A percentile compares a stretch with the other conserved stretches of the same genome.
These are phyloP conservation scores for Umbelopsis vinacea DNA, from an alignment of 192 early-diverging fungal genomes.

Conservation along the genomic window DNA sequence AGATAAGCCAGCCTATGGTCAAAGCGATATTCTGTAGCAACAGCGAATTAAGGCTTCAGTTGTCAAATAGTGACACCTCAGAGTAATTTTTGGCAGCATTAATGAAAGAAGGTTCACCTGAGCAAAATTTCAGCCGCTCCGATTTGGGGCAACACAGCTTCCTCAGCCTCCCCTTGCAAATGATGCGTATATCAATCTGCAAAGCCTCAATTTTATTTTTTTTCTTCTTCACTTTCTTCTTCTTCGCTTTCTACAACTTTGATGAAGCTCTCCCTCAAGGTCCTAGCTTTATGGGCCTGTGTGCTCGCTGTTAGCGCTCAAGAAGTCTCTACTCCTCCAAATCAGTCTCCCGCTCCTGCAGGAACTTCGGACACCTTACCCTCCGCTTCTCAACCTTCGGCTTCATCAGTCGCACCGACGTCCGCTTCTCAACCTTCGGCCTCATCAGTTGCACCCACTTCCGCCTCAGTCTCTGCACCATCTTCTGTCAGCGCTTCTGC, in stretches of 20 bases:
- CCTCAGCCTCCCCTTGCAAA: constrained; percentile 8
- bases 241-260: not conserved
- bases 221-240: not conserved
- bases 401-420: not conserved
- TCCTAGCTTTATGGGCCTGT: not conserved
- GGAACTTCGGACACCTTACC: not conserved
- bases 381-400: not conserved
- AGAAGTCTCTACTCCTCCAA: constrained; percentile 7
- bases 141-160: constrained; percentile 20
- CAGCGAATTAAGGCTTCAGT: too few relatives aligned
- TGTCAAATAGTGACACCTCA: too few relatives aligned
- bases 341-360: not conserved
- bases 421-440: too few relatives aligned
- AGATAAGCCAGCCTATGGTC: too few relatives aligned
- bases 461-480: constrained; percentile 13
- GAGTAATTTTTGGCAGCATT: too few relatives aligned
- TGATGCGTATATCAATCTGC: not conserved
- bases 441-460: not conserved
- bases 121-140: not conserved
- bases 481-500: constrained; percentile 16
- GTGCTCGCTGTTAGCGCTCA: constrained; percentile 7
- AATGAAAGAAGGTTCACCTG: too few relatives aligned
- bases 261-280: constrained; percentile 7
- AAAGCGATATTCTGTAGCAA: too few relatives aligned
- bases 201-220: constrained; percentile 19